Base-by-base conservation (phyloP, 805 yeast genomes). In the Candida patagonica region DNA sequence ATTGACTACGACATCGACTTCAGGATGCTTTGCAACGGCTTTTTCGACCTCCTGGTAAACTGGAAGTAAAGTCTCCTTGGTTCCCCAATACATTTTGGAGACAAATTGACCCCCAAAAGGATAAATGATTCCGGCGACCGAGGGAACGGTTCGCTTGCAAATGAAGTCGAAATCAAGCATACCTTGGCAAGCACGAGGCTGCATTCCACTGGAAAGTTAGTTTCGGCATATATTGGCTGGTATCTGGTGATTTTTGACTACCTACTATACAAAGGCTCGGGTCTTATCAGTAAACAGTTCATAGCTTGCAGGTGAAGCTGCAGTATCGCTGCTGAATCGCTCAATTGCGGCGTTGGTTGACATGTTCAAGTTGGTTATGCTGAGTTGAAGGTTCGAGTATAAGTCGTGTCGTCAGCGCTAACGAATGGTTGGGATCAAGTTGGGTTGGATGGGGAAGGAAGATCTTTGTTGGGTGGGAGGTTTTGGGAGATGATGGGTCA, bases 11-110 rank as follows among this genome's bases (percentile, higher is more conserved):
- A 67, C 71, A 35, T 66, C 71, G 25, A 67, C 71, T 30, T 66
- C 71, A 37, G 71, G 70, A 56, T 66, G 71, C 59, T 61, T 55
- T 30, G 60, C 56, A 15, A 55, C 60, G 20, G 71, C 71, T 53
- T 56, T 59, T 36, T 50, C 56, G 22, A 63, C 66, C 45, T 62
- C 55, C 53, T 65, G 70, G 60, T 67, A 66, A 42, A 65, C 70
- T 4, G 71, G 71, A 20, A 66, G 51, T 16, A 67, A 56, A 12
- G 66, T 64, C 55, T 66, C 71, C 61, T 64, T 62, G 52, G 71
- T 66, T 34, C 71, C 71, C 71, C 71, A 66, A 64, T 67, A 66
- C 68, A 66, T 59, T 55, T 66, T 66, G 43, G 67, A 53, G 50
- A 63, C 63, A 44, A 60, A 62, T 46, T 66, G 70, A 35, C 69